phyloP scores from a whole-genome alignment of 2,329 filamentous ascomycete genomes.

The Sphaerostilbella broomeana region DNA sequence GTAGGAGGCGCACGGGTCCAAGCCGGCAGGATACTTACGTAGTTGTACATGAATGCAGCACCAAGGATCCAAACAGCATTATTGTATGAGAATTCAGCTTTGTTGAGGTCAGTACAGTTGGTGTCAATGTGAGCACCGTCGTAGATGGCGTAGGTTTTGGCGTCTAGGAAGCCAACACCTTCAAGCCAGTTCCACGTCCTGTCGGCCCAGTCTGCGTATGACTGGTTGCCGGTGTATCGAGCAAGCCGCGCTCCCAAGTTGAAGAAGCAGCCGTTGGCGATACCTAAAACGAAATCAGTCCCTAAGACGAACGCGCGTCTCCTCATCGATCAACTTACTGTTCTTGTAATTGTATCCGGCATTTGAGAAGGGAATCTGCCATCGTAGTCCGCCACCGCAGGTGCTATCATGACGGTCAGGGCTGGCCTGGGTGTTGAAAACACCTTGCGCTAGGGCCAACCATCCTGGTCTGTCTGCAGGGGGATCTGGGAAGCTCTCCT shows the following conservation, averaged over 20 bases:
- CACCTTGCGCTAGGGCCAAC: constrained; percentile 53
- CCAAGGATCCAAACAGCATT: constrained; percentile 53
- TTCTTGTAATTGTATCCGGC: constrained; percentile 72
- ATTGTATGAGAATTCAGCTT: constrained; percentile 55
- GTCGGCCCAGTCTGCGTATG: constrained; percentile 58
- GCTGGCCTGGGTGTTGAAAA: constrained; percentile 53
- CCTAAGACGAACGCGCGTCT: background rate
- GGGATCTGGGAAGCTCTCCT: constrained; percentile 51
- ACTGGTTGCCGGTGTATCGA: constrained; percentile 59
- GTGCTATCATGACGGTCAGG: constrained; percentile 51
- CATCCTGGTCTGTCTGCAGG: constrained; percentile 43
- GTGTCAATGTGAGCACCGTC: constrained; percentile 48
- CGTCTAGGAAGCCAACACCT: constrained; percentile 51
- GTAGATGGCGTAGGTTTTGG: constrained; percentile 50
- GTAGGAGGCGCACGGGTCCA: no score
- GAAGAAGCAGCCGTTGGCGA: constrained; percentile 58
- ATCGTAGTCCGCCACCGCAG: constrained; percentile 59
- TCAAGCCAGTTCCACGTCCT: constrained; percentile 58
- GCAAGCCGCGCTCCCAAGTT: constrained; percentile 63
- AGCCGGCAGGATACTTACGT: constrained; percentile 26
- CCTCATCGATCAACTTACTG: constrained; percentile 24
- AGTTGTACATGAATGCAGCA: constrained; percentile 59
- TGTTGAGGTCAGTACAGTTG: constrained; percentile 50
- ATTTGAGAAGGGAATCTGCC: constrained; percentile 73
- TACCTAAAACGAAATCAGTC: constrained; percentile 19